Evolutionary conservation across 208 protist species (phyloP).

Genomic region (Trypanosoma lewisi): DNA sequence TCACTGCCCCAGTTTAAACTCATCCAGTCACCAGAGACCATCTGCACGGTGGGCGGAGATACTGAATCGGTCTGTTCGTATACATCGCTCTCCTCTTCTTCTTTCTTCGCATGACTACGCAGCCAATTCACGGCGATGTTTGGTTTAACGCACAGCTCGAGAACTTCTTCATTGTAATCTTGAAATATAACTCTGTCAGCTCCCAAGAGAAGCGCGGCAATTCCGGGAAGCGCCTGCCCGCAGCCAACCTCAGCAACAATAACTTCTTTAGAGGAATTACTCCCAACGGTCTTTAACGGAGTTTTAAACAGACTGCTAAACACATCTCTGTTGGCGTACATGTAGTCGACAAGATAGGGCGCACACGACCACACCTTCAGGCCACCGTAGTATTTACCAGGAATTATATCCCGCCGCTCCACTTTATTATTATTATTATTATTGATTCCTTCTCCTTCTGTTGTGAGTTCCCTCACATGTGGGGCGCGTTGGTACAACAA

Average conservation of each 20-base stretch:
- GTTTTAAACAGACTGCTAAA: conserved; percentile 23
- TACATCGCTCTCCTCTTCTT: no score
- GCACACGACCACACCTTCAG: conserved; percentile 91
- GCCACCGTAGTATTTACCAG: conserved; percentile 84
- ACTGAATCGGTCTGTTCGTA: no score
- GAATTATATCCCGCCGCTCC: conserved; percentile 73
- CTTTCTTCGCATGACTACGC: conserved; percentile 17
- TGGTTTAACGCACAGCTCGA: conserved; percentile 63
- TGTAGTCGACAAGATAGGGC: conserved; percentile 47
- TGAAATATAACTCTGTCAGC: conserved; percentile 62
- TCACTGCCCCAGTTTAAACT: conserved; percentile 35
- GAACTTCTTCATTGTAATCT: conserved; percentile 89
- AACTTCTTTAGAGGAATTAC: neutral
- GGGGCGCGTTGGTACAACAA: conserved; percentile 45
- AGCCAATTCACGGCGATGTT: conserved; percentile 65
- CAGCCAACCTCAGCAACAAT: conserved; percentile 79
- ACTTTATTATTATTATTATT: no score
- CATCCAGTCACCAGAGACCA: conserved; percentile 80
- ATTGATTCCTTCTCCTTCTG: no score
- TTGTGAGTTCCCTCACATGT: conserved; percentile 37
- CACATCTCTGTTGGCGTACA: conserved; percentile 30
- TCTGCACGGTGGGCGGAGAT: conserved; percentile 36
- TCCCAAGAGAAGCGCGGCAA: conserved; percentile 63
- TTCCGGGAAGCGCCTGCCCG: conserved; percentile 69
- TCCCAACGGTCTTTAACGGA: neutral